Evolutionary conservation across 106 monocot species (phyloP), one percentile per base, ranked within the genome.

Genomic region (Allium fistulosum): DNA sequence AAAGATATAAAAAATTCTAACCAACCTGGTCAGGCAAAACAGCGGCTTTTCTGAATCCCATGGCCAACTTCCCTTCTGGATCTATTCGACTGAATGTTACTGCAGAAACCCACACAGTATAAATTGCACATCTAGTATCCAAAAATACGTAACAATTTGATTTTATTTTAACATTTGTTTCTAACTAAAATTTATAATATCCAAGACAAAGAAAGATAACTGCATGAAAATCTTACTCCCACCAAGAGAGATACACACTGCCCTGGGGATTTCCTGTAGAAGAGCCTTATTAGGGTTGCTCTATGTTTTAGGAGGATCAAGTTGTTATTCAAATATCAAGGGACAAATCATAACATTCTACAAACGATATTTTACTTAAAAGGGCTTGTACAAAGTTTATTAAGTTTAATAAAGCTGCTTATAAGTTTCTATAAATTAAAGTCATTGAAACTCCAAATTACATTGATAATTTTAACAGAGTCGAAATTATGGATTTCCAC

Each of bases 31-130:
- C 89, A 60, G 51, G 56, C 60, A 81, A 72, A 61, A 70, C 26
- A 66, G 52, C 81, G 46, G 92, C 87, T 78, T 99, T 99, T 57
- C 97, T 74, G 66, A 87, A 99, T 58, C 97, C 97, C 97, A 99
- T 92, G 51, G 92, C 79, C 76, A 99, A 69, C 77, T 92, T 99
- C 67, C 92, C 87, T 79, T 92, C 97, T 28, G 92, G 97, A 71
- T 90, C 97, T 71, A 92, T 84, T 55, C 92, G 81, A 77, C 97
- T 99, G 74, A 99, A 99, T 70, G 97, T 99, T 58, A 99, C 97
- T 99, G 82, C 74, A 81, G 27, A 80, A 74, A 63, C 4, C 59
- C 22, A 69, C 37, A 13, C 50, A 49, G 9, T 48, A 59, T 65
- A 63, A 46, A 17, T 26, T 77, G 37, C 2, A 15, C 55, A 70